Base-by-base conservation (phyloP, 163 green algal species). In the Trebouxiophyceae sp. region DNA sequence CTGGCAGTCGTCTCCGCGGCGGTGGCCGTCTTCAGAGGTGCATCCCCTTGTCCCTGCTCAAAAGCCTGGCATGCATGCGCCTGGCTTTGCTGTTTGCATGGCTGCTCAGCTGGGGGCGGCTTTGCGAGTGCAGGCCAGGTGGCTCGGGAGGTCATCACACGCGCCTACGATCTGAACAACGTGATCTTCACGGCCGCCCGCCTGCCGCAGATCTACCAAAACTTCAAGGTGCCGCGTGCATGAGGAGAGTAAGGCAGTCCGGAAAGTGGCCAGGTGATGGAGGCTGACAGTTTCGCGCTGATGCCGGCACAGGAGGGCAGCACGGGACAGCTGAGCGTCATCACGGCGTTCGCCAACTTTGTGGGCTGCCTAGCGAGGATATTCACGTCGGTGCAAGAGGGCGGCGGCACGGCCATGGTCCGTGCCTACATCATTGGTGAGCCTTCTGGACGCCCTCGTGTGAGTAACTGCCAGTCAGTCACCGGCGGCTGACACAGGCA, bases 361-460 rank as follows among this genome's bases (percentile, higher is more conserved):
- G 63, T 77, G 0, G 90, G 90, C 45, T 83, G 76, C 46, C 31
- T 86, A 19, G 85, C 82, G 2, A 76, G 89, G 24, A 79, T 95
- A 7, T 95, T 95, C 76, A 96, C 89, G 8, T 84, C 69, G 16
- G 58, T 90, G 2, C 80, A 92, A 32, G 81, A 93, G 60, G 67
- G 72, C 3, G 88, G 77, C 4, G 86, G 86, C 2, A n/a, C 71
- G 1, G 78, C 87, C n/a, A 93, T 95, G 86, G 56, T 94, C 45
- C 70, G 86, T 6, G 76, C 71, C 5, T 90, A 86, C 56, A 33
- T 77, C 44, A 70, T 93, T 28, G 81, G 84, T 91, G 69, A 83
- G 77, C 67, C 27, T 19, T 33, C 5, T 31, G n/a, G n/a, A n/a
- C n/a, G n/a, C n/a, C n/a, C n/a, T n/a, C 39, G 12, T 50, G 39